Conservation (phyloP, 2,329 filamentous ascomycete species). For the Sporothrix dimorphospora region DNA sequence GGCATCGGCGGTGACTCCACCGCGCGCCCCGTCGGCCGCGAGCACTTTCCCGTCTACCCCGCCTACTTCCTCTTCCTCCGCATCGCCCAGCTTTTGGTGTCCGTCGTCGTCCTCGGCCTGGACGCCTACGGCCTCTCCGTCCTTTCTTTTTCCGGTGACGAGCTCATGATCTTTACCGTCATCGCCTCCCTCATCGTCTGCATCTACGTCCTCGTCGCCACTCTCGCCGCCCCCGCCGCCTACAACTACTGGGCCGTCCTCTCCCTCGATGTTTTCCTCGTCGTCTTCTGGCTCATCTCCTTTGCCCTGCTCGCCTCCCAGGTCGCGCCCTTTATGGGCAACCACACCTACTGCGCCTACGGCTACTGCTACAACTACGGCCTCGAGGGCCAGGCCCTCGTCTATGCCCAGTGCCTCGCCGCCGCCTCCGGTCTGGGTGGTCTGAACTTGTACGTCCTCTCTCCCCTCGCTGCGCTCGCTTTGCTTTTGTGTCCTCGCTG, state of each 20-base stretch:
- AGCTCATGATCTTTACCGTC: conserved; percentile 46
- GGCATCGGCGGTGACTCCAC: conserved; percentile 34
- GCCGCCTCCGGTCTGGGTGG: conserved; percentile 48
- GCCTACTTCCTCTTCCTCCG: conserved; percentile 49
- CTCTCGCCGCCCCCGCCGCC: conserved; percentile 44
- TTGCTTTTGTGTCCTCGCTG: background rate
- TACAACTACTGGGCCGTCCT: conserved; percentile 61
- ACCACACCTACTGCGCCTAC: conserved; percentile 35
- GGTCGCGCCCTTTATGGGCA: conserved; percentile 38
- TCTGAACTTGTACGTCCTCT: conserved; percentile 48
- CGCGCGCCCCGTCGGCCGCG: conserved; percentile 44
- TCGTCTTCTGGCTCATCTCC: conserved; percentile 56
- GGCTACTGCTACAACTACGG: conserved; percentile 37
- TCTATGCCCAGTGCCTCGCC: conserved; percentile 39
- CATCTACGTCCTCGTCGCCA: conserved; percentile 53
- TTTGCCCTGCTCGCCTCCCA: conserved; percentile 48
- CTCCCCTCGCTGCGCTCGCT: background rate
- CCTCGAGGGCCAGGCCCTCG: conserved; percentile 27
- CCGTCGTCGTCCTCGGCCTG: conserved; percentile 52
- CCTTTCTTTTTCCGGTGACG: conserved; percentile 44
- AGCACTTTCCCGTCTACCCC: conserved; percentile 53
- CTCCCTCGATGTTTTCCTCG: conserved; percentile 53
- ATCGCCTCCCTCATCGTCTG: conserved; percentile 50
- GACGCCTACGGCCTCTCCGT: conserved; percentile 48
- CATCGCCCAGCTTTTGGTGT: conserved; percentile 51